Conservation (phyloP, 805 yeast genomes). For the Candida caryicola region DNA sequence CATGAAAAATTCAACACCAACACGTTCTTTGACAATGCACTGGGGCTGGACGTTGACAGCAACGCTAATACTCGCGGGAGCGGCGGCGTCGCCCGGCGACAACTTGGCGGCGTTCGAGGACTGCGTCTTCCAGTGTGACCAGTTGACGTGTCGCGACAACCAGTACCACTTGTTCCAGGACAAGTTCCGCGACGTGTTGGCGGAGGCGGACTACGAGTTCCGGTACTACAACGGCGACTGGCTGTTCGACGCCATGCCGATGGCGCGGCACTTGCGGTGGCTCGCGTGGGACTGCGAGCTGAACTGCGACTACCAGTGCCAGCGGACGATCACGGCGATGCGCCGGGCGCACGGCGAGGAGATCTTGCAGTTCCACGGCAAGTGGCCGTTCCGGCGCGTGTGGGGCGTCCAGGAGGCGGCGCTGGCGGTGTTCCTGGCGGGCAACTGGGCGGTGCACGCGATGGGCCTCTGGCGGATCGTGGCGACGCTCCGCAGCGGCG, state of each 20-base stretch:
- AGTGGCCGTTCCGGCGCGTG: slow-evolving; percentile 88
- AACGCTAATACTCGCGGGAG: background rate
- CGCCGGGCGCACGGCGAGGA: slow-evolving; percentile 49
- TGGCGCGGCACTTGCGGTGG: slow-evolving; percentile 40
- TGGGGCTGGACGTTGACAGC: background rate
- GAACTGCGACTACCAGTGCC: slow-evolving; percentile 93
- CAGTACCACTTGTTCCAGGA: slow-evolving; percentile 26
- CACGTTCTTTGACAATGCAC: too few relatives aligned
- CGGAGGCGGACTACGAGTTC: slow-evolving; percentile 15
- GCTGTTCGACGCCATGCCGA: slow-evolving; percentile 36
- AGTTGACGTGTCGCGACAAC: slow-evolving; percentile 31
- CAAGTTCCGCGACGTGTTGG: slow-evolving; percentile 18
- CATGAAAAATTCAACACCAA: too few relatives aligned
- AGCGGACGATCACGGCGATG: slow-evolving; percentile 62
- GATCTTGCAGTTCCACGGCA: slow-evolving; percentile 87
- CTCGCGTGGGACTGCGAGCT: slow-evolving; percentile 43
- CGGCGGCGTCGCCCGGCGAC: slow-evolving; percentile 55
- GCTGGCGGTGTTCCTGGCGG: slow-evolving; percentile 73
- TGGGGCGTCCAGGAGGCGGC: slow-evolving; percentile 84
- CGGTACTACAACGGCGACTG: slow-evolving; percentile 30
- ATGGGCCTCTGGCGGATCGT: slow-evolving; percentile 15
- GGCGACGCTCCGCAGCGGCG: background rate
- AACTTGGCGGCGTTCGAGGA: slow-evolving; percentile 53
- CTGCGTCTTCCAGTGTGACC: slow-evolving; percentile 52
- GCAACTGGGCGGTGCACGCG: slow-evolving; percentile 32